These are phyloP conservation scores for Neotropicomus parvogracilis DNA, from an alignment of 1,284 basidiomycete species.

Conservation along the genomic window DNA sequence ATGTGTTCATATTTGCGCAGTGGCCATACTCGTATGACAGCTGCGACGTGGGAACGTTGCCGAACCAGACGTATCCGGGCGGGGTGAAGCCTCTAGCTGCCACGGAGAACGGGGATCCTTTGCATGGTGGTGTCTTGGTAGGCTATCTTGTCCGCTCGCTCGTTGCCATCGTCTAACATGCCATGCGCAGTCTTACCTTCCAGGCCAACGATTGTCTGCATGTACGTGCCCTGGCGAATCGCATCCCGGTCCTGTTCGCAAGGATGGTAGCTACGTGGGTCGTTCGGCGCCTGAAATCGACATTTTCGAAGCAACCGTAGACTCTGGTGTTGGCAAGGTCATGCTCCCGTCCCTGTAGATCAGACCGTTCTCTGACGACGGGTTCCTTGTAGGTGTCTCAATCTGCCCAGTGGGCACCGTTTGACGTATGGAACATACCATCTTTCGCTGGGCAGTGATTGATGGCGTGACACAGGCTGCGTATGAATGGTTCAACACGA, in stretches of 20 bases:
- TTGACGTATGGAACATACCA: constrained; percentile 23
- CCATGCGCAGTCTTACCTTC: constrained; percentile 57
- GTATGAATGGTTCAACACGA: constrained; percentile 30
- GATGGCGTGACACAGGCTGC: constrained; percentile 25
- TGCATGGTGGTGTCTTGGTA: constrained; percentile 39
- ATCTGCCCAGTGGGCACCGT: constrained; percentile 36
- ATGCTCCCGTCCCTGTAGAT: neutral
- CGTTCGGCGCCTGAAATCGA: constrained; percentile 81
- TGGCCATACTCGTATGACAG: constrained; percentile 72
- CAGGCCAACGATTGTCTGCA: constrained; percentile 76
- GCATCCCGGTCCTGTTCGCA: constrained; percentile 73
- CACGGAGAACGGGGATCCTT: constrained; percentile 41
- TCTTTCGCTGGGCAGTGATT: neutral
- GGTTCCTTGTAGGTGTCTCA: constrained; percentile 29
- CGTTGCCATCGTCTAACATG: constrained; percentile 4
- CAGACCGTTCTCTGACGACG: constrained; percentile 10
- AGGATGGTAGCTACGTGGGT: constrained; percentile 62
- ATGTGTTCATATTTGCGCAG: constrained; percentile 24
- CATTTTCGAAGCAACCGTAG: constrained; percentile 34
- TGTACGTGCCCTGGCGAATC: constrained; percentile 81
- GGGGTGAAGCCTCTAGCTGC: constrained; percentile 48
- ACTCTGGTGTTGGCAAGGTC: constrained; percentile 31
- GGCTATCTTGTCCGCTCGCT: constrained; percentile 9
- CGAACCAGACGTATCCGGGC: constrained; percentile 70
- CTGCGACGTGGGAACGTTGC: constrained; percentile 82